phyloP scores from a whole-genome alignment of 139 green algal species.

The Coelastrella sp. region DNA sequence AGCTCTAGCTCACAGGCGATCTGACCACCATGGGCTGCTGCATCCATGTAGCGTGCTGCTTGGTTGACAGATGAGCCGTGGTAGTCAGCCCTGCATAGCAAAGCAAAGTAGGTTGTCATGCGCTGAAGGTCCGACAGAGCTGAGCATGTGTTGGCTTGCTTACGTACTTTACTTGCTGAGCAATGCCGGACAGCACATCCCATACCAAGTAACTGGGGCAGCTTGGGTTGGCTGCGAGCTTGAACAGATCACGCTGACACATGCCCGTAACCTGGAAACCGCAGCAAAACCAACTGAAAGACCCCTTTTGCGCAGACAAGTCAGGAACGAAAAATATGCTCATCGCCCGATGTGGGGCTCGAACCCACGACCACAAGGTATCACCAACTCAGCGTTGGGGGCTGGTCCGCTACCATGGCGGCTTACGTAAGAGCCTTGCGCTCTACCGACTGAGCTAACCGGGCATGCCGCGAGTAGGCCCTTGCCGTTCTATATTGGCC shows the following conservation, averaged over 20 bases:
- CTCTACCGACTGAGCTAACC: not conserved
- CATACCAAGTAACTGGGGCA: not conserved
- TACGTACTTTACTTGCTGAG: too few species aligned
- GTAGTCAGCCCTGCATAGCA: slow-evolving; percentile 60
- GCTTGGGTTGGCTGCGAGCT: not conserved
- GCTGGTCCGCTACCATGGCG: not conserved
- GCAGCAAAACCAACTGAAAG: not conserved
- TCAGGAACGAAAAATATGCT: not conserved
- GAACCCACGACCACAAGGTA: not conserved
- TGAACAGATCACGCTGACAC: not conserved
- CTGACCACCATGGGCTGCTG: slow-evolving; percentile 47
- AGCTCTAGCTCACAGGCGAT: slow-evolving; percentile 39
- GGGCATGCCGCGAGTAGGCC: not conserved
- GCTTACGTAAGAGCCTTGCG: not conserved
- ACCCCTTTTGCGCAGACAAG: not conserved
- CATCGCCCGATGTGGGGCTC: not conserved
- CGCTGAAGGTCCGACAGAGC: too few species aligned
- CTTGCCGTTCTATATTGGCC: too few species aligned
- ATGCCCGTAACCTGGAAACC: not conserved
- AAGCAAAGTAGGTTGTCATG: not conserved
- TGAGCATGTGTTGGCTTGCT: too few species aligned
- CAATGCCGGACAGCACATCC: too few species aligned
- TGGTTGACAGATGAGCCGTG: slow-evolving; percentile 67
- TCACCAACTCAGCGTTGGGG: not conserved
- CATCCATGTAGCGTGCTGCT: slow-evolving; percentile 62